A percentile compares a stretch with the other conserved stretches of the same genome.
Conservation (phyloP, 441 rosid species). For the Omphalea diandra region DNA sequence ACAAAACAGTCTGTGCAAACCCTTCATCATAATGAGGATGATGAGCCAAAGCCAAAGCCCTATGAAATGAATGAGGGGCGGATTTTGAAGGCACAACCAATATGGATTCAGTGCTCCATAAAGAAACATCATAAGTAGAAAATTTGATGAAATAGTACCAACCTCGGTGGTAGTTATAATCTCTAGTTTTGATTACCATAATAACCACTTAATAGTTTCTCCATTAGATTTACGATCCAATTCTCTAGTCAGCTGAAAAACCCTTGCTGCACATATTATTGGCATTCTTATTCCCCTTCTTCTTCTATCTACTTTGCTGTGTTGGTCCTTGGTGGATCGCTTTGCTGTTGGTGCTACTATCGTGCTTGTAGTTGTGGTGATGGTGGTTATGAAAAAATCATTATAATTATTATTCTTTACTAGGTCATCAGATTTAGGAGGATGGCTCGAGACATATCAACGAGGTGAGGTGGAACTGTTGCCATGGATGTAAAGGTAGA, state of each 20-base stretch:
- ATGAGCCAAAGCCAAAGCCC: slow-evolving; percentile 56
- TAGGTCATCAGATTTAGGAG: slow-evolving; percentile 62
- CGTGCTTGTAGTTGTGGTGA: slow-evolving; percentile 14
- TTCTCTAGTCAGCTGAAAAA: slow-evolving; percentile 76
- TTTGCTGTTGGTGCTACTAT: slow-evolving; percentile 30
- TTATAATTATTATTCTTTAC: slow-evolving; percentile 28
- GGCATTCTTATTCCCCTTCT: slow-evolving; percentile 84
- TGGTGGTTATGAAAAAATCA: slow-evolving; percentile 4
- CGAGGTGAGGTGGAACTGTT: slow-evolving; percentile 40
- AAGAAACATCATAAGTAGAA: slow-evolving; percentile 54
- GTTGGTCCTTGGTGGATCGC: slow-evolving; percentile 67
- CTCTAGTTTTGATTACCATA: slow-evolving; percentile 69
- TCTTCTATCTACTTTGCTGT: slow-evolving; percentile 75
- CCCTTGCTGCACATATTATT: slow-evolving; percentile 75
- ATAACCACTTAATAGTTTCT: slow-evolving; percentile 74
- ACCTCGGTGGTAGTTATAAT: slow-evolving; percentile 71
- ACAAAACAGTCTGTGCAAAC: slow-evolving; percentile 42
- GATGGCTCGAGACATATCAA: slow-evolving; percentile 66
- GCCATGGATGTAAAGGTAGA: slow-evolving; percentile 31
- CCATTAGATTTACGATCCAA: slow-evolving; percentile 75
- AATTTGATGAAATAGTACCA: slow-evolving; percentile 80
- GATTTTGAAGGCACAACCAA: slow-evolving; percentile 64
- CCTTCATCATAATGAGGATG: slow-evolving; percentile 64
- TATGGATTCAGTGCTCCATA: slow-evolving; percentile 66
- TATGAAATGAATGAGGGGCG: slow-evolving; percentile 56